Base-by-base conservation (phyloP, 805 yeast species). In the Lachancea sp. region DNA sequence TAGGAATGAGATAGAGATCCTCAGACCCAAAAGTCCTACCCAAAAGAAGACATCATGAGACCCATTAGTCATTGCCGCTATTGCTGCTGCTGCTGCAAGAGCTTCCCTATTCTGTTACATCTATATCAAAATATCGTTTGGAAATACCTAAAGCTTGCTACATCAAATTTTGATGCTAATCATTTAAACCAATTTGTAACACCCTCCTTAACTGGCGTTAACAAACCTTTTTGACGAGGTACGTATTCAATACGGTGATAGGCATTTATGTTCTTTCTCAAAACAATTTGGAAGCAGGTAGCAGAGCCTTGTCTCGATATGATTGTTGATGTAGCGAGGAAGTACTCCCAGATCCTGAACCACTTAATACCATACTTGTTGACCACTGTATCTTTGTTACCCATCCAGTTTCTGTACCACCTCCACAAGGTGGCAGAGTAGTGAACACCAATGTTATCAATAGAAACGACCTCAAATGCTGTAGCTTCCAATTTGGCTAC, bases 341-440 rank as follows among this genome's bases (percentile, higher is more conserved):
- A 87, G 72, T 66, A 86, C 68, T 85, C 94, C 96, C 96, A 87
- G 65, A 86, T 86, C 65, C 92, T 79, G 70, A 71, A 88, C 96
- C 96, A 87, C 69, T 80, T 82, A 52, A 74, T 64, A 55, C 96
- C 96, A 58, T 87, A 87, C 69, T 83, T 85, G 69, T 75, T 73
- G 45, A 79, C 70, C 47, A 77, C 86, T 60, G 76, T 70, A 37
- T 84, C 89, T 67, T 75, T 76, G 77, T 87, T 86, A 45, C 80
- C 80, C 57, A 83, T 60, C 96, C 96, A 87, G 77, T 87, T 87
- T 64, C 90, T 70, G 77, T 88, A 88, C 96, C 96, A 87, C 68
- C 81, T 78, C 86, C 89, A 85, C 57, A 87, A 68, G 43, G 96
- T 87, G 32, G 89, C 86, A 39, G 95, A 84, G 71, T 87, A 87